phyloP scores from a whole-genome alignment of 257 asterid species.

The Paraleonurus japonicus region DNA sequence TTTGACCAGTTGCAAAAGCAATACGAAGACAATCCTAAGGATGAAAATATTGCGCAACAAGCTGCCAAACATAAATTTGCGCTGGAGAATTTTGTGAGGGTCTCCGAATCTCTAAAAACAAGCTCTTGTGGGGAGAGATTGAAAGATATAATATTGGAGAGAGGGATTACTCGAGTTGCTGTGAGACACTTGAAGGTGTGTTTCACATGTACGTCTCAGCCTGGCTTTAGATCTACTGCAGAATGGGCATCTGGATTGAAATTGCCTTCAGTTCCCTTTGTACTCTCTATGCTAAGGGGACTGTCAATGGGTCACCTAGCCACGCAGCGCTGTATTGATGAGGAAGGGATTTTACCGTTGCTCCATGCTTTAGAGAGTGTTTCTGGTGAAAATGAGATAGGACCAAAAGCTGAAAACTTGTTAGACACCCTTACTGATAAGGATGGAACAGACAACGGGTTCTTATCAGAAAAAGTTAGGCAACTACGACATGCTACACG shows the following conservation, averaged over 20 bases:
- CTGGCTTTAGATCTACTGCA: constrained; percentile 68
- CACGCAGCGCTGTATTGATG: constrained; percentile 79
- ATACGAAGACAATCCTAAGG: constrained; percentile 68
- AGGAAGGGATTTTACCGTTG: constrained; percentile 81
- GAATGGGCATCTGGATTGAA: constrained; percentile 80
- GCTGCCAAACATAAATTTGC: constrained; percentile 85
- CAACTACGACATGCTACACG: constrained; percentile 88
- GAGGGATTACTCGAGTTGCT: constrained; percentile 80
- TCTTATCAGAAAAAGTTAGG: constrained; percentile 71
- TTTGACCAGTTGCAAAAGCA: constrained; percentile 76
- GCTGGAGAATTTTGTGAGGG: constrained; percentile 91
- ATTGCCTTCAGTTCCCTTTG: constrained; percentile 85
- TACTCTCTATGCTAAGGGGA: constrained; percentile 94
- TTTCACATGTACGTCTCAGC: constrained; percentile 70
- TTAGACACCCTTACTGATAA: constrained; percentile 89
- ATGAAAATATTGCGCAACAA: constrained; percentile 67
- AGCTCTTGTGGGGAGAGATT: constrained; percentile 98
- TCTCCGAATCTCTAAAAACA: constrained; percentile 89
- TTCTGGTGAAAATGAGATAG: constrained; percentile 93
- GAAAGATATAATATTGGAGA: constrained; percentile 95
- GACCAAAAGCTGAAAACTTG: constrained; percentile 97
- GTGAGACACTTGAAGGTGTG: constrained; percentile 75
- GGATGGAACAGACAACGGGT: constrained; percentile 85
- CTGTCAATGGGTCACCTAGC: constrained; percentile 92
- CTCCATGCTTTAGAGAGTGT: constrained; percentile 98